These are phyloP conservation scores for Triticum timopheevii DNA, from an alignment of 176 grass and related monocot species.

Conservation along the genomic window DNA sequence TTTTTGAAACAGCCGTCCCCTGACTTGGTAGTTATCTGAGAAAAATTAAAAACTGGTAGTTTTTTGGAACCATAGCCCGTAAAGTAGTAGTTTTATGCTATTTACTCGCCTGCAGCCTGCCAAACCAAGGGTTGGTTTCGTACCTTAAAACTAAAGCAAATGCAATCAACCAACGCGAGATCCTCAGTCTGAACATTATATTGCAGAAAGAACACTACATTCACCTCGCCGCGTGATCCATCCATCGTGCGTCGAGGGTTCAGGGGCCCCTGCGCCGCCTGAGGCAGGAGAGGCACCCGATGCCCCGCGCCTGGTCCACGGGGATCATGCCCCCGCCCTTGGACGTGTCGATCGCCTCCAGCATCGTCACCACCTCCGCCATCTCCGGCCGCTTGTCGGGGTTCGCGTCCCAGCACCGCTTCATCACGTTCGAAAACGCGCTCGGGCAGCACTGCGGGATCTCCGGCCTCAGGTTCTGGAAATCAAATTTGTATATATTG, in stretches of 20 bases:
- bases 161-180: constrained; percentile 24
- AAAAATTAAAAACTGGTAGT: no score
- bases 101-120: no score
- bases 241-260: neutral
- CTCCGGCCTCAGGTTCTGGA: constrained; percentile 89
- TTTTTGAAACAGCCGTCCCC: no score
- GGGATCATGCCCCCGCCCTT: constrained; percentile 96
- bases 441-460: constrained; percentile 91
- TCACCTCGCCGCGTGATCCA: neutral
- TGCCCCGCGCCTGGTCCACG: constrained; percentile 54
- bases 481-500: neutral
- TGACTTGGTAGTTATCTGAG: no score
- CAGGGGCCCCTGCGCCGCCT: constrained; percentile 55
- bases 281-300: constrained; percentile 62
- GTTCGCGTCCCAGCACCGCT: constrained; percentile 82
- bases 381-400: constrained; percentile 86
- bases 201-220: neutral
- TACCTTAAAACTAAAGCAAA: constrained; percentile 31
- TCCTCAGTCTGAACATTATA: no score
- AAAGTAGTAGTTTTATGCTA: no score
- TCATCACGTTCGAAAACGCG: constrained; percentile 78
- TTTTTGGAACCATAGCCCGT: no score
- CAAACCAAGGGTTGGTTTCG: neutral
- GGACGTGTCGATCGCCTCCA: constrained; percentile 80
- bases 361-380: constrained; percentile 73